These are phyloP conservation scores for Tuber indicum DNA, from an alignment of 495 filamentous ascomycete species.

Conservation along the genomic window DNA sequence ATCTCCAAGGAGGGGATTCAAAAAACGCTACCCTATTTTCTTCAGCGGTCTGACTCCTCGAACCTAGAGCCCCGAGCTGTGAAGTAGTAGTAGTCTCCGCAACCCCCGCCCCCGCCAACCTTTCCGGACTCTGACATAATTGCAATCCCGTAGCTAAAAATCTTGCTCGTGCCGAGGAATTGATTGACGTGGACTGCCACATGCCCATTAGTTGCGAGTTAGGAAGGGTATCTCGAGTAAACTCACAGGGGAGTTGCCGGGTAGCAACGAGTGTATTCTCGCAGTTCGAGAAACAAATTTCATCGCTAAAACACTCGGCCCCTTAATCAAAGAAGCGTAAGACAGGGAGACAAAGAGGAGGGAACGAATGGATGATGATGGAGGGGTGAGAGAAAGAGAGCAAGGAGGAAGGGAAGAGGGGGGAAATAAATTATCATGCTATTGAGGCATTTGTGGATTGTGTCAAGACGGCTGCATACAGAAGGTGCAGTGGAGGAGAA, in stretches of 20 bases:
- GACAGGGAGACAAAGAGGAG: background rate
- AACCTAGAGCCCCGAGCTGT: background rate
- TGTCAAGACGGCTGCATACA: background rate
- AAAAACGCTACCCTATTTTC: conserved; percentile 15
- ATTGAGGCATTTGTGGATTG: background rate
- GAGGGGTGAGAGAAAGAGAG: background rate
- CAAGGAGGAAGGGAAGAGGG: background rate
- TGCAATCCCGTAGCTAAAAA: background rate
- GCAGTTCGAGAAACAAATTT: background rate
- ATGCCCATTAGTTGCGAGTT: background rate
- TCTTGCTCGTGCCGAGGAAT: background rate
- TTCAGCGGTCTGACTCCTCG: background rate
- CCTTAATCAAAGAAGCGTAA: background rate
- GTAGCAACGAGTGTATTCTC: conserved; percentile 5
- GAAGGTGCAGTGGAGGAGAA: background rate
- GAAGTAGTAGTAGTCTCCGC: background rate
- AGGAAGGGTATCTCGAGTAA: background rate
- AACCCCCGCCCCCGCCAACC: background rate
- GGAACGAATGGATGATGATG: background rate
- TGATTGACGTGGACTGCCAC: background rate
- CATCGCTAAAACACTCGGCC: background rate
- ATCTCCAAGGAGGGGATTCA: background rate
- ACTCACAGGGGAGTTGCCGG: background rate
- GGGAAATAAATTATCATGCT: background rate
- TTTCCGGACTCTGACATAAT: background rate